Base-by-base conservation (phyloP, 2,329 filamentous ascomycete genomes). In the Rutstroemia sp. region DNA sequence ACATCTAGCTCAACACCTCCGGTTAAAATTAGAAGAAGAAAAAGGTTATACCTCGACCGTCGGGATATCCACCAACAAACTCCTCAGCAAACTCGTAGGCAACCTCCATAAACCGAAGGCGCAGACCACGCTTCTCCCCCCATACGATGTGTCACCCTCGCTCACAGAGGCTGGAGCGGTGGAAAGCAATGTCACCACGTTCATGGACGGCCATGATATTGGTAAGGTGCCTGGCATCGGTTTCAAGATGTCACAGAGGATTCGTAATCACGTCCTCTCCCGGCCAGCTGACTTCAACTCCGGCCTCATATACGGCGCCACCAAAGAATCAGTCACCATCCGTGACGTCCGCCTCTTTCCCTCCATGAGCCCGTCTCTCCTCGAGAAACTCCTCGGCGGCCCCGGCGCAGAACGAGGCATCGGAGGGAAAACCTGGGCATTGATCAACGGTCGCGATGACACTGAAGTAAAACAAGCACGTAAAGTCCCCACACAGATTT, bases 11-110 rank as follows among this genome's bases (percentile, higher is more conserved):
- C 76, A 81, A 30, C 78, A 92, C 67, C 71, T 97, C 25, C 84
- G 92, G 12, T 74, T 78, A 56, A 80, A 82, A 65, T 75, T 97
- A 10, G 88, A 95, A 65, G 76, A 84, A 47, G 78, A 89, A 47
- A 86, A 84, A 65, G 89, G 90, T 1, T 96, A 92, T 71, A 96
- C 91, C 0, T 87, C 87, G 27, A 92, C 92, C 1, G 91, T 89
- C 44, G 92, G 92, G 4, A 83, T 97, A 21, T 87, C 91, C 2
- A 95, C 89, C 0, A 92, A 87, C 66, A 97, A 97, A 71, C 72
- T 92, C 5, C 76, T 96, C 10, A 84, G 88, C 57, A 97, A 97
- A 71, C 78, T 97, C 14, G 88, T 84, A 9, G 92, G 92, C 12
- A 88, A 83, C 69, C 76, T 86, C 57, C 83, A 96, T 69, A 97